phyloP scores from a whole-genome alignment of 805 yeast species.

The Yamadazyma sp. region DNA sequence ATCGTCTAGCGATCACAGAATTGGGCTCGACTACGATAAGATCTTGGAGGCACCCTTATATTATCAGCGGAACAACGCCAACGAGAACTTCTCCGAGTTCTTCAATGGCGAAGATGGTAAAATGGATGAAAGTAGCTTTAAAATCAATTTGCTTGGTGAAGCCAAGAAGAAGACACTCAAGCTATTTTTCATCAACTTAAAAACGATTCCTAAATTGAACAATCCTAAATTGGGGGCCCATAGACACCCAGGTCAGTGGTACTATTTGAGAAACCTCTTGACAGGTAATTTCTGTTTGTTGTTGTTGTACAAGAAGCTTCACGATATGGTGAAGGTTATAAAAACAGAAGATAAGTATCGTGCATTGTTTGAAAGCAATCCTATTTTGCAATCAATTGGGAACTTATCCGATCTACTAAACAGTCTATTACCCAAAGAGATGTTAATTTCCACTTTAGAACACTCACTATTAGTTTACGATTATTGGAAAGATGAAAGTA shows the following conservation, averaged over 20 bases:
- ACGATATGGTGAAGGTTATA: slow-evolving; percentile 19
- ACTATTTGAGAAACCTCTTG: slow-evolving; percentile 32
- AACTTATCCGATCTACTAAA: slow-evolving; percentile 11
- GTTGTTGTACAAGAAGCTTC: slow-evolving; percentile 29
- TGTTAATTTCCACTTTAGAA: slow-evolving; percentile 21
- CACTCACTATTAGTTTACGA: slow-evolving; percentile 30
- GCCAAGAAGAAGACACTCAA: slow-evolving; percentile 27
- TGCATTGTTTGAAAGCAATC: slow-evolving; percentile 7
- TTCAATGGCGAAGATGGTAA: slow-evolving; percentile 19
- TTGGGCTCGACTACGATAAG: slow-evolving; percentile 14
- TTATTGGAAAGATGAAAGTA: slow-evolving; percentile 37
- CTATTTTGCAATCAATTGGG: slow-evolving; percentile 10
- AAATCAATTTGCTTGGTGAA: slow-evolving; percentile 13
- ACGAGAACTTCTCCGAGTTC: slow-evolving; percentile 32
- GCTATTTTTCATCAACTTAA: slow-evolving; percentile 27
- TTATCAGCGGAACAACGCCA: slow-evolving; percentile 28
- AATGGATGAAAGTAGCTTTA: slow-evolving; percentile 18
- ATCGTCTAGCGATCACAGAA: slow-evolving; percentile 1
- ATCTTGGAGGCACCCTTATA: slow-evolving; percentile 25
- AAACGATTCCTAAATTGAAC: slow-evolving; percentile 32
- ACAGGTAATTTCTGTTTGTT: slow-evolving; percentile 31
- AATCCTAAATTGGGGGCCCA: slow-evolving; percentile 37
- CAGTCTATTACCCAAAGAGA: slow-evolving; percentile 18
- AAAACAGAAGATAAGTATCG: slow-evolving; percentile 10
- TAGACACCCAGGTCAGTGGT: slow-evolving; percentile 44